Conservation (phyloP, 2,329 filamentous ascomycete genomes). For the Arthroderma sp. region DNA sequence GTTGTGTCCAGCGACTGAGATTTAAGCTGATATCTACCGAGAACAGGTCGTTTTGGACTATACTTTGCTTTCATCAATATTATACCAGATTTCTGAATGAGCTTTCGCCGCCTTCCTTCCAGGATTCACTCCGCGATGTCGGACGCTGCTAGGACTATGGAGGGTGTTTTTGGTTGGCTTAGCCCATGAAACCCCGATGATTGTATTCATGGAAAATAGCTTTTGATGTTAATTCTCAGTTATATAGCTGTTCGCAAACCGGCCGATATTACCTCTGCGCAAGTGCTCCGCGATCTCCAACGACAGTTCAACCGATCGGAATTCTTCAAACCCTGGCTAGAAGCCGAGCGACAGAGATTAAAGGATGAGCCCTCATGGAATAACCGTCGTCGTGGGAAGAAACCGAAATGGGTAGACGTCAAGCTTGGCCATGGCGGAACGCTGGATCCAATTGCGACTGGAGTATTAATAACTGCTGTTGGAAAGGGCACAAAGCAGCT, state of each 20-base stretch:
- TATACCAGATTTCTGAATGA: background rate
- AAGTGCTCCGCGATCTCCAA: constrained; percentile 82
- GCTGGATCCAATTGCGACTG: constrained; percentile 84
- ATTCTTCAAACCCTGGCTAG: constrained; percentile 67
- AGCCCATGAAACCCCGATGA: too few relatives aligned
- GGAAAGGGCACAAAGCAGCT: constrained; percentile 80
- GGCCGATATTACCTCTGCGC: constrained; percentile 70
- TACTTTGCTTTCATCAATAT: background rate
- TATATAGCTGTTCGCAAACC: constrained; percentile 85
- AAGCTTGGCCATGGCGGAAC: constrained; percentile 97
- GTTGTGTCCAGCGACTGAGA: background rate
- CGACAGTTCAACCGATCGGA: constrained; percentile 67
- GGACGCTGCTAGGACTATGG: constrained; percentile 26
- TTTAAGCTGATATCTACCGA: background rate
- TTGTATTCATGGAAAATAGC: background rate
- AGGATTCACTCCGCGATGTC: background rate
- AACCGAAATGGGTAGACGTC: constrained; percentile 54
- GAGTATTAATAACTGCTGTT: constrained; percentile 78
- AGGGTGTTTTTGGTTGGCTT: constrained; percentile 50
- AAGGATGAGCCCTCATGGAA: constrained; percentile 41
- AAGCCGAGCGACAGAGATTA: constrained; percentile 47
- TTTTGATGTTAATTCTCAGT: background rate
- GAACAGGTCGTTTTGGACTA: background rate
- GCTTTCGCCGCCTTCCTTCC: background rate
- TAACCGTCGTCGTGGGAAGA: constrained; percentile 49